Evolutionary conservation across 1,139 yeast species (phyloP).

Genomic region (Candida glucosophila): DNA sequence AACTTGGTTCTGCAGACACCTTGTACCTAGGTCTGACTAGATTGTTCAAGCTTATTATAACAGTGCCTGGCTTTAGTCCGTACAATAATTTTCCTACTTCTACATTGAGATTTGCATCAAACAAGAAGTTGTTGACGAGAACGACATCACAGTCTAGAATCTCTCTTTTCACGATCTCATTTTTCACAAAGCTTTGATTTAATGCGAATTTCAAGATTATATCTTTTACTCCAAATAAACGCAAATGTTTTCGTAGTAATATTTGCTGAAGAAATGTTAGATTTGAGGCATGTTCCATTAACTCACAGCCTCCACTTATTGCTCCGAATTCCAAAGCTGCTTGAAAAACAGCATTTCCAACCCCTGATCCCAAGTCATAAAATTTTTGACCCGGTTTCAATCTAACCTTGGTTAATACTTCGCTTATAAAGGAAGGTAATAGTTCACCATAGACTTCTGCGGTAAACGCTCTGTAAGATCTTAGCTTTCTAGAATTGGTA

Average conservation of each 20-base stretch:
- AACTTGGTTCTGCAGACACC: conserved; percentile 46
- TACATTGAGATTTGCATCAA: conserved; percentile 63
- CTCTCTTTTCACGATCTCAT: conserved; percentile 42
- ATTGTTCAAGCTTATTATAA: conserved; percentile 70
- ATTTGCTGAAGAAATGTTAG: conserved; percentile 53
- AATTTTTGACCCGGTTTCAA: conserved; percentile 49
- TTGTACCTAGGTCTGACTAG: conserved; percentile 55
- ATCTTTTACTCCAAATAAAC: conserved; percentile 53
- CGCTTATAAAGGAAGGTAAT: conserved; percentile 67
- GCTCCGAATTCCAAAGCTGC: conserved; percentile 87
- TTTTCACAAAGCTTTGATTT: conserved; percentile 65
- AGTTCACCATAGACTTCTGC: conserved; percentile 90
- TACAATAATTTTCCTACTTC: conserved; percentile 57
- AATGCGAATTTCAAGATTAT: conserved; percentile 53
- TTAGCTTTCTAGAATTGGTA: conserved; percentile 57
- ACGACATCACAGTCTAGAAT: conserved; percentile 63
- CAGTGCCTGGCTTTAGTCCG: conserved; percentile 65
- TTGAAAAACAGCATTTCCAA: conserved; percentile 85
- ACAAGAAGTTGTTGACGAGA: conserved; percentile 74
- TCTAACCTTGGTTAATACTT: conserved; percentile 56
- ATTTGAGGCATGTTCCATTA: conserved; percentile 74
- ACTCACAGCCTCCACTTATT: conserved; percentile 80
- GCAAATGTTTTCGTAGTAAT: conserved; percentile 52
- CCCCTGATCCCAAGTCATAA: conserved; percentile 88
- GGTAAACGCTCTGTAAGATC: conserved; percentile 77